Percentiles rank a stretch among this genome's conserved stretches.
Evolutionary conservation across 1,284 basidiomycete species (phyloP).

Genomic region (Ustilago loliicola): DNA sequence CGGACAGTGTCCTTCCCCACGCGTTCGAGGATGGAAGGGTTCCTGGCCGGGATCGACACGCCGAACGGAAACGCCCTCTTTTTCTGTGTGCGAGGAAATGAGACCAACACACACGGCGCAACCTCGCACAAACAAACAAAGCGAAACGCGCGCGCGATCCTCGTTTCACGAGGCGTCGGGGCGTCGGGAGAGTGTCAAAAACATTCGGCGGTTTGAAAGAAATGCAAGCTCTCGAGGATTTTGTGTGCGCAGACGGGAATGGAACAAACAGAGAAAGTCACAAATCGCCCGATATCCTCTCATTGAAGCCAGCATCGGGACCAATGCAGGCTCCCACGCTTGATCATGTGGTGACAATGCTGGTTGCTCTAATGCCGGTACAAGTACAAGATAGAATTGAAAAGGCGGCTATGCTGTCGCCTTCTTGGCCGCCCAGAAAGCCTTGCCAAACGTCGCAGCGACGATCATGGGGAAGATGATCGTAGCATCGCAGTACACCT

Average conservation of each 20-base stretch:
- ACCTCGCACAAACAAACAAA: background rate
- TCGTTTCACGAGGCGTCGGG: background rate
- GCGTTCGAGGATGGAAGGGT: background rate
- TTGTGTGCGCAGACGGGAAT: too few species aligned
- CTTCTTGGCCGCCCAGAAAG: constrained; percentile 34
- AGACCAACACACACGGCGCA: constrained; percentile 8
- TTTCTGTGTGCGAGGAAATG: background rate
- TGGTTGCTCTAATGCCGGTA: constrained; percentile 14
- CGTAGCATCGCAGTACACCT: constrained; percentile 84
- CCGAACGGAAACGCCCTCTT: constrained; percentile 1
- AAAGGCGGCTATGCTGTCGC: constrained; percentile 1
- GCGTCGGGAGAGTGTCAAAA: too few species aligned
- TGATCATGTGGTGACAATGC: background rate
- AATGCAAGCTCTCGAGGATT: too few species aligned
- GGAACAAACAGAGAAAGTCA: background rate
- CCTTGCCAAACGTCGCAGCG: constrained; percentile 81
- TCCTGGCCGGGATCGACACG: constrained; percentile 13
- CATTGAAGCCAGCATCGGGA: too few species aligned
- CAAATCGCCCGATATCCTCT: too few species aligned
- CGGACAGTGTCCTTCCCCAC: background rate
- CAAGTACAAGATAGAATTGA: constrained; percentile 24
- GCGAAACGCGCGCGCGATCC: background rate
- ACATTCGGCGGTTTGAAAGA: too few species aligned
- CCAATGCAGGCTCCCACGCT: too few species aligned
- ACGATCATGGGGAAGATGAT: constrained; percentile 90